Conservation (phyloP, 2,329 filamentous ascomycete genomes). For the Trichoderma atrobrunneum region DNA sequence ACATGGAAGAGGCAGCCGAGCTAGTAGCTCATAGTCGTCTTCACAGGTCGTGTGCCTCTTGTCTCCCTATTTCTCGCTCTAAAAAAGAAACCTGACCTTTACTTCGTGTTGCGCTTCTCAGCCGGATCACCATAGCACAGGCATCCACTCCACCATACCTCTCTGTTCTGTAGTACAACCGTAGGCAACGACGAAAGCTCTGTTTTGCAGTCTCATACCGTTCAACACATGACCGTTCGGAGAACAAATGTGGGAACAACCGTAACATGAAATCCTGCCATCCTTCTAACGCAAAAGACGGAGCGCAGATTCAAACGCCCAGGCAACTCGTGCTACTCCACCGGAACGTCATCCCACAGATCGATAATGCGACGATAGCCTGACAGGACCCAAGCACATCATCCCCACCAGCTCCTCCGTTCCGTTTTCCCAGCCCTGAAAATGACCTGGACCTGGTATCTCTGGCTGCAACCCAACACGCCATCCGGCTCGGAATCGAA, state of each 20-base stretch:
- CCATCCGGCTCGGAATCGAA: neutral
- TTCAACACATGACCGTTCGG: neutral
- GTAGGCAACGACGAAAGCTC: neutral
- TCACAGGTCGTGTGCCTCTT: neutral
- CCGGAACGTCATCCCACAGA: slow-evolving; percentile 16
- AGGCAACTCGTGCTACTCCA: neutral
- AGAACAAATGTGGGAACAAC: neutral
- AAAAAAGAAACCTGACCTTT: neutral
- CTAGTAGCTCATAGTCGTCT: neutral
- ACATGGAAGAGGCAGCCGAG: neutral
- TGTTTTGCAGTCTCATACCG: neutral
- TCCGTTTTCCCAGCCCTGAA: neutral
- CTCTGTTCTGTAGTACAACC: neutral
- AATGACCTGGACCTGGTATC: neutral
- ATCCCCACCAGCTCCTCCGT: neutral
- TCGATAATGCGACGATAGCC: slow-evolving; percentile 13
- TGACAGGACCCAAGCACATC: neutral
- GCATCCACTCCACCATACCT: neutral
- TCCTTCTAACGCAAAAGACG: neutral
- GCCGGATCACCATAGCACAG: neutral
- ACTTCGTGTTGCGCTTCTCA: neutral
- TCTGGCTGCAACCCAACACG: neutral
- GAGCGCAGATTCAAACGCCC: neutral
- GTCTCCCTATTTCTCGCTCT: neutral
- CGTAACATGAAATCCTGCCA: neutral